Conservation (phyloP, 2,329 filamentous ascomycete species). For the Didymella arachidicola region DNA sequence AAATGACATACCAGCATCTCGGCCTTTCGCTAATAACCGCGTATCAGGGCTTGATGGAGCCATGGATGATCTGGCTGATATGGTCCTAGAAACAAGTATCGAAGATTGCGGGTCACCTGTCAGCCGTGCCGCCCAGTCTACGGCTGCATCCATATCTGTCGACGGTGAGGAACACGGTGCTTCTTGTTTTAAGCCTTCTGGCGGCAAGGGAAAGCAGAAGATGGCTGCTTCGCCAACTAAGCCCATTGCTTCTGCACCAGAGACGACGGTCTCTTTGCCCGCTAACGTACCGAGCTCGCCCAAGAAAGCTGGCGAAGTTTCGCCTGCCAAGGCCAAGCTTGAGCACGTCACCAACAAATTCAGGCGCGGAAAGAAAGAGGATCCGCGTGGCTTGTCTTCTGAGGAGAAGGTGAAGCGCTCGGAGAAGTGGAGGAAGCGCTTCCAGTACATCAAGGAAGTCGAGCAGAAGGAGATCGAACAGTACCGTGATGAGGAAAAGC, state of each 20-base stretch:
- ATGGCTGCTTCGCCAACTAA: constrained; percentile 36
- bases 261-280: constrained; percentile 35
- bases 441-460: constrained; percentile 42
- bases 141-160: background rate
- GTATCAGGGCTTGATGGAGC: constrained; percentile 50
- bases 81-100: constrained; percentile 33
- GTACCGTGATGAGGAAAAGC: constrained; percentile 24
- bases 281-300: constrained; percentile 40
- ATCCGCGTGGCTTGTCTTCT: constrained; percentile 46
- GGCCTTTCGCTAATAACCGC: constrained; percentile 36
- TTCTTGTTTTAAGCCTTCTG: constrained; percentile 43
- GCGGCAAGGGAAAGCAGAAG: constrained; percentile 46
- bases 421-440: constrained; percentile 49
- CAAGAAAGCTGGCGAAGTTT: constrained; percentile 49
- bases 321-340: constrained; percentile 57
- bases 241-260: constrained; percentile 21
- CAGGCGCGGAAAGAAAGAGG: constrained; percentile 49
- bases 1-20: constrained; percentile 20
- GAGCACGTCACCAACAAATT: constrained; percentile 58
- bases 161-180: constrained; percentile 35
- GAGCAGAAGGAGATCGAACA: constrained; percentile 42
- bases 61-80: constrained; percentile 49
- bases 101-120: constrained; percentile 23
- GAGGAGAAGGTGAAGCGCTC: constrained; percentile 48
- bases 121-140: constrained; percentile 15